phyloP scores from a whole-genome alignment of 345 rosid genomes.

The Hypericum androsaemum region DNA sequence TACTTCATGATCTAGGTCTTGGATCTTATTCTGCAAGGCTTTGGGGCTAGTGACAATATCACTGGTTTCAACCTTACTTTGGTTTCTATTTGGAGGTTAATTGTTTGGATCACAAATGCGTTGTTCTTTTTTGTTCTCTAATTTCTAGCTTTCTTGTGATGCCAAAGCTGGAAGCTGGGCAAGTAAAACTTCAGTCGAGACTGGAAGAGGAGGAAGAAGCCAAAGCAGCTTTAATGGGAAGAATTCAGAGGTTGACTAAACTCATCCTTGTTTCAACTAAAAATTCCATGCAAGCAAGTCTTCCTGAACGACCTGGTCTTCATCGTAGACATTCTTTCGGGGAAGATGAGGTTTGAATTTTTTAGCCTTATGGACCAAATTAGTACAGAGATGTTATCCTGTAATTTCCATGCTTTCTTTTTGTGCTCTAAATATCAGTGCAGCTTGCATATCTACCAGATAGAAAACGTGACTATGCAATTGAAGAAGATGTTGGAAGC shows the following conservation, averaged over 20 bases:
- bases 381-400: conserved; percentile 6
- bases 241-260: conserved; percentile 62
- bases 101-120: neutral
- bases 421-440: conserved; percentile 15
- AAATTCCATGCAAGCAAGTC: conserved; percentile 42
- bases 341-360: conserved; percentile 54
- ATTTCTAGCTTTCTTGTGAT: conserved; percentile 9
- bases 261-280: conserved; percentile 64
- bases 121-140: neutral
- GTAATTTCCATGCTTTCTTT: conserved; percentile 7
- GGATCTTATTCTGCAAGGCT: no score
- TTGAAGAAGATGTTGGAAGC: conserved; percentile 57
- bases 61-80: no score
- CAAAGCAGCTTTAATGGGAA: conserved; percentile 63
- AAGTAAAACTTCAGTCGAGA: conserved; percentile 58
- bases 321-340: conserved; percentile 68
- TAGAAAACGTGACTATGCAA: conserved; percentile 48
- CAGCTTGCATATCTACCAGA: conserved; percentile 79
- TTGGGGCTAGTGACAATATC: no score
- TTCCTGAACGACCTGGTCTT: conserved; percentile 41
- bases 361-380: conserved; percentile 3
- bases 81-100: neutral
- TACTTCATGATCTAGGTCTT: no score
- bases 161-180: conserved; percentile 66
- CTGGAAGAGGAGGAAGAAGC: conserved; percentile 67